Base-by-base conservation (phyloP, 2,329 filamentous ascomycete genomes). In the Alternaria arbusti region DNA sequence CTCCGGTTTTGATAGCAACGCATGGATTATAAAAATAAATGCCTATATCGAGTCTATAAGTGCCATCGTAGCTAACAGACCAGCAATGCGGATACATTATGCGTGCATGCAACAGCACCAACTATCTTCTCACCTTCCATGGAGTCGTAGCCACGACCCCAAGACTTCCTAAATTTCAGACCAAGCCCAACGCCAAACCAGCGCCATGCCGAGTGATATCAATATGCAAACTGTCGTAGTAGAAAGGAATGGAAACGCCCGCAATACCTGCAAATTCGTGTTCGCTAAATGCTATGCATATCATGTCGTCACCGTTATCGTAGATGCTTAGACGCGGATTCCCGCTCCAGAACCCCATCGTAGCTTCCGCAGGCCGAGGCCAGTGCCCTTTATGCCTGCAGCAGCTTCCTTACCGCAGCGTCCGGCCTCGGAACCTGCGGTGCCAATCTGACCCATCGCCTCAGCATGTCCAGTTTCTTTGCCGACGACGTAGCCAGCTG, bases 401-500 rank as follows among this genome's bases (percentile, higher is more conserved):
- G 70, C 71, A 46, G 74, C 76, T 50, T 80, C 78, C 44, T 76
- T 76, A 17, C 74, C 72, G 62, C 78, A 80, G 7, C 74, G 67
- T 8, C 77, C 75, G 10, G 74, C 74, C 17, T 78, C 77, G 8
- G 62, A 57, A 3, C 75, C 72, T 5, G 67, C 74, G 54, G 64
- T 58, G 20, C 75, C 74, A 45, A 79, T 45, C 49, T 78, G 74
- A 22, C 75, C 72, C 62, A 79, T 66, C 8, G 73, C 83, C 71
- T 89, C 87, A 3, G 84, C 79, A 55, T 83, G 81, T 1, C 87
- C 87, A 5, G 86, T 84, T 66, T 90, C 88, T 58, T 84, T 84
- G 11, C 88, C 88, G 13, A 89, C 82, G 13, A 86, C 85, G 70
- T 90, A 90, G 1, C 88, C 88, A 5, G 88, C 88, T 1, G 86